Base-by-base conservation (phyloP, 1,284 basidiomycete genomes). In the Melampsora allii-populina region DNA sequence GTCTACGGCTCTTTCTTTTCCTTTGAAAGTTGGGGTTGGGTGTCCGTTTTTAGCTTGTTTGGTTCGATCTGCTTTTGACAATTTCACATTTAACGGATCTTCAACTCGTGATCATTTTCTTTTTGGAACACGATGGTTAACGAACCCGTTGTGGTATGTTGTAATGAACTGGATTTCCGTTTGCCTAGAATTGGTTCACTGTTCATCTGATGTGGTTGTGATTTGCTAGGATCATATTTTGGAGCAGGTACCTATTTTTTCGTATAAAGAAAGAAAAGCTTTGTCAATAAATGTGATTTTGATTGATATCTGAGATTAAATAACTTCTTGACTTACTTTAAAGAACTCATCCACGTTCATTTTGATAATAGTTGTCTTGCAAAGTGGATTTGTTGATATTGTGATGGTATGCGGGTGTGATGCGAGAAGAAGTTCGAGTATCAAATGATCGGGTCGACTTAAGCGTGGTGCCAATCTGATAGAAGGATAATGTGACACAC, bases 331-430 rank as follows among this genome's bases (percentile, higher is more conserved):
- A 63, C 68, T 48, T 9, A 71, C 67, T 24, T 63, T 72, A 50
- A 72, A 72, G 27, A 72, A 17, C 63, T 72, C 68, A 9, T 60
- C 63, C 31, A 72, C 63, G 33, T 72, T 61, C 68, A 72, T 72
- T 53, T 53, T 45, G 45, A 9, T 24, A 59, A 29, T 50, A 6
- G 19, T 50, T 50, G 45, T 19, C 50, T 53, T 53, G 5, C 10
- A 27, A 53, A 17, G 36, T 39, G 1, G 36, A 10, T 50, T 50
- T 50, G 48, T 50, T 50, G 48, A 50, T 33, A 33, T 33, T 33
- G 3, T 33, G 33, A 39, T 3, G 33, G 33, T 33, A 33, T 33
- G 33, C 3, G 33, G 3, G 33, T 7, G 3, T 7, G 7, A 7
- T 7, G 33, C 7, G 33, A 33, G 33, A 39, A 5, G 1, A 5